Evolutionary conservation across 371 early-diverging fungal genomes (phyloP).

Genomic region (Mucor irregularis): DNA sequence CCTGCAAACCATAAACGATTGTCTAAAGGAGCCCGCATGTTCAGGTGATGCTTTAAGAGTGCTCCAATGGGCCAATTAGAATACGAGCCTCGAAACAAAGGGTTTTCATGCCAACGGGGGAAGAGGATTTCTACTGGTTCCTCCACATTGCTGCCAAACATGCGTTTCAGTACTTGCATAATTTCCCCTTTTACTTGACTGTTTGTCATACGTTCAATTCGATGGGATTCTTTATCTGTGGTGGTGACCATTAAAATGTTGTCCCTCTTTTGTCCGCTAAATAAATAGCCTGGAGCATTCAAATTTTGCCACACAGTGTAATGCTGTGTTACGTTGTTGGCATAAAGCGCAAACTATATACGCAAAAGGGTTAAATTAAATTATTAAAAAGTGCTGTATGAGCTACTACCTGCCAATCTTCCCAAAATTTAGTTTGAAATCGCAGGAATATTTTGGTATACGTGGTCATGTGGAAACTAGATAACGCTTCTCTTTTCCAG

Average conservation of each 20-base stretch:
- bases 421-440: conserved; percentile 45
- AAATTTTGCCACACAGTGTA: conserved; percentile 53
- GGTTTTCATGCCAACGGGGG: conserved; percentile 48
- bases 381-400: too few species aligned
- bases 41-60: conserved; percentile 31
- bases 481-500: conserved; percentile 48
- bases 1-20: conserved; percentile 48
- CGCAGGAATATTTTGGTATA: conserved; percentile 51
- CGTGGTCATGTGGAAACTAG: conserved; percentile 48
- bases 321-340: conserved; percentile 28
- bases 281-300: conserved; percentile 42
- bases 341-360: conserved; percentile 44
- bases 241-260: conserved; percentile 45
- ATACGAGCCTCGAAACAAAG: conserved; percentile 49
- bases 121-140: conserved; percentile 33
- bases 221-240: conserved; percentile 37
- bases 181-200: conserved; percentile 27
- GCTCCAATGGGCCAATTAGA: conserved; percentile 51
- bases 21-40: conserved; percentile 38
- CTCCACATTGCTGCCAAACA: conserved; percentile 30
- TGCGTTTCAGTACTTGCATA: conserved; percentile 27
- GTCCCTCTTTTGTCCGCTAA: background rate
- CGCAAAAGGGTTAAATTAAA: background rate
- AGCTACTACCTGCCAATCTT: conserved; percentile 42
- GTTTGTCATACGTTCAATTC: conserved; percentile 38